Evolutionary conservation across 345 rosid genomes (phyloP), one percentile per base, ranked within the genome.

Genomic region (Sisymbrium irio): DNA sequence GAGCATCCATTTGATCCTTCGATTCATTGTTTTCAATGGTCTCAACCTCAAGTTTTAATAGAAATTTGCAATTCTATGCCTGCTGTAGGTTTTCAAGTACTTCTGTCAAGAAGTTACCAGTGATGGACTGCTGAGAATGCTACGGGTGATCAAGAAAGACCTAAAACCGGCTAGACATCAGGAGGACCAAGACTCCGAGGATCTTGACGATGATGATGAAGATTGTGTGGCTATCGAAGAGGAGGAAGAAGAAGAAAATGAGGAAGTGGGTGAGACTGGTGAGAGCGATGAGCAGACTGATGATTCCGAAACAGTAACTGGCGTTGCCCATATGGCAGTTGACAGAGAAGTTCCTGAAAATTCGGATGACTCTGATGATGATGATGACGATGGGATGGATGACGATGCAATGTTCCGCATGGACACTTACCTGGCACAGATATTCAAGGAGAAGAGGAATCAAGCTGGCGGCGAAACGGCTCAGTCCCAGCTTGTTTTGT

Each of bases 361-460:
- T 81, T 85, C 96, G 2, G 97, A 90, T 78, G 92, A 86, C 63
- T 92, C 93, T 57, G 97, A 90, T 58, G 93, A 93, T 55, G 95
- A 89, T 79, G 89, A 83, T 47, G 98, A 83, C 44, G 98, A 83
- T 44, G 98, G 85, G 55, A 85, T 92, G 98, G 98, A 96, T 77
- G 99, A 92, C 25, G 97, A 96, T 36, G 97, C 97, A 58, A 96
- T 92, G 99, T 90, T 96, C 82, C 88, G 87, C 53, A 92, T 92
- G 97, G 99, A 96, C 65, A 83, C 87, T 35, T 90, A 92, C 66
- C 86, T 95, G 69, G 99, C 94, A 4, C 94, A 80, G 81, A 92
- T 92, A 57, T 87, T 92, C 75, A 90, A 87, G 78, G 98, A 95
- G 75, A 90, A 84, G 79, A 92, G 85, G 87, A 95, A 83, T 81